Evolutionary conservation across 129 eudicot species (phyloP).

Genomic region (Apium graveolens): DNA sequence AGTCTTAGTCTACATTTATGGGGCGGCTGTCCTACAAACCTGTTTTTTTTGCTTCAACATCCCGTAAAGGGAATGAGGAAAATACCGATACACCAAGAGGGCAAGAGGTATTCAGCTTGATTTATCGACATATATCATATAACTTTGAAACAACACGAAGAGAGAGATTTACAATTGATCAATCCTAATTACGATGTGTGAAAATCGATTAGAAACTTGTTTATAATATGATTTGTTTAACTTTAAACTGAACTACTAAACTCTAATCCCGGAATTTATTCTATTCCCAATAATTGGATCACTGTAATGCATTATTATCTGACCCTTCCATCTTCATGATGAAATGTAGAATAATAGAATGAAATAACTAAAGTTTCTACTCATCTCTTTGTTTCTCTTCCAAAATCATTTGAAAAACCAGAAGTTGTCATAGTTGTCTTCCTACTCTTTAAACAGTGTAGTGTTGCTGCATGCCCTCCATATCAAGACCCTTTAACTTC

Average conservation of each 20-base stretch:
- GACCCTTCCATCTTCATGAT: not conserved
- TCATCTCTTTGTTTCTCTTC: conserved; percentile 14
- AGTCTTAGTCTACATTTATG: not conserved
- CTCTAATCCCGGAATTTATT: conserved; percentile 17
- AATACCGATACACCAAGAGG: no score
- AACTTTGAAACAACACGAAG: no score
- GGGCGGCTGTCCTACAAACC: not conserved
- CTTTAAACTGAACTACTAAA: conserved; percentile 5
- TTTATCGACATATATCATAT: not conserved
- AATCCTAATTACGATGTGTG: no score
- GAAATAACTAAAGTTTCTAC: conserved; percentile 19
- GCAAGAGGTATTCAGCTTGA: no score
- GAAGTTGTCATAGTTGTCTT: not conserved
- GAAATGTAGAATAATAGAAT: conserved; percentile 9
- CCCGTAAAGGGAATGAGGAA: no score
- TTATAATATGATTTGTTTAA: no score
- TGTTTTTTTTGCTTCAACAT: no score
- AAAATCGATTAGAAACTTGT: not conserved
- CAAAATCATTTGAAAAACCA: conserved; percentile 17
- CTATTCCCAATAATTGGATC: conserved; percentile 29
- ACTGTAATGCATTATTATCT: conserved; percentile 24
- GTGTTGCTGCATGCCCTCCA: conserved; percentile 62
- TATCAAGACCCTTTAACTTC: conserved; percentile 80
- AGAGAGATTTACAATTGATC: no score
- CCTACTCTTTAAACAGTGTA: conserved; percentile 44